Percentiles rank a stretch among this genome's conserved stretches.
These are phyloP conservation scores for Talaromyces nanjingensis DNA, from an alignment of 495 filamentous ascomycete genomes.

Conservation along the genomic window DNA sequence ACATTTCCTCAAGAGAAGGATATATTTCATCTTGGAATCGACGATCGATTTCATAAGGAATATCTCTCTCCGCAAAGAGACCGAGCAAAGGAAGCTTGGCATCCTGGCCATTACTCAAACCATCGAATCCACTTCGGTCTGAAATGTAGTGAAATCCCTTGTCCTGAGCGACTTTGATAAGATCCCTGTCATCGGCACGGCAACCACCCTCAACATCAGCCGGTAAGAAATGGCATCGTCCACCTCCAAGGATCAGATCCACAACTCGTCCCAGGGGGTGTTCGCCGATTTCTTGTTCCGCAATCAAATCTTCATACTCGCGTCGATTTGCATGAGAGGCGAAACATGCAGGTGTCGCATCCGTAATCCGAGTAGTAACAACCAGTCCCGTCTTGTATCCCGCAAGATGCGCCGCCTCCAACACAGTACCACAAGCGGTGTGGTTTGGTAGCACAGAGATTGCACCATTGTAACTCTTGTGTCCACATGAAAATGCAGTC, in stretches of 20 bases:
- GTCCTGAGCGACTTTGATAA: constrained; percentile 58
- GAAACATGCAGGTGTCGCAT: constrained; percentile 96
- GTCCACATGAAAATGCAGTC: constrained; percentile 87
- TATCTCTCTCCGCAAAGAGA: constrained; percentile 74
- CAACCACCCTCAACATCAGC: constrained; percentile 73
- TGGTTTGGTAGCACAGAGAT: constrained; percentile 83
- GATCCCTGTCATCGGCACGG: constrained; percentile 62
- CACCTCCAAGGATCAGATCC: constrained; percentile 88
- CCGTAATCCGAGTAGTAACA: constrained; percentile 90
- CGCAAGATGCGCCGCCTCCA: constrained; percentile 86
- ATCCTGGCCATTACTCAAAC: constrained; percentile 57
- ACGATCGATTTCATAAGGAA: constrained; percentile 91
- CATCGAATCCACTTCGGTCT: constrained; percentile 70
- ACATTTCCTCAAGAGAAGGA: constrained; percentile 89
- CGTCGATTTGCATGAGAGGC: constrained; percentile 79
- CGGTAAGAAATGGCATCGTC: constrained; percentile 86
- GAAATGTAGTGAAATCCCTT: constrained; percentile 76
- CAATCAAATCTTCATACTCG: constrained; percentile 79
- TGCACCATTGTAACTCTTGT: constrained; percentile 93
- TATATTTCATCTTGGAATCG: constrained; percentile 69
- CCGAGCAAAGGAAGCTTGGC: constrained; percentile 79
- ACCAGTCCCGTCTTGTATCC: constrained; percentile 93
- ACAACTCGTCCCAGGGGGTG: constrained; percentile 78
- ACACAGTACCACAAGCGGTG: constrained; percentile 83
- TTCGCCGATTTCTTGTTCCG: constrained; percentile 83